Base-by-base conservation (phyloP, 805 yeast species). In the Saccharomyces jurei region DNA sequence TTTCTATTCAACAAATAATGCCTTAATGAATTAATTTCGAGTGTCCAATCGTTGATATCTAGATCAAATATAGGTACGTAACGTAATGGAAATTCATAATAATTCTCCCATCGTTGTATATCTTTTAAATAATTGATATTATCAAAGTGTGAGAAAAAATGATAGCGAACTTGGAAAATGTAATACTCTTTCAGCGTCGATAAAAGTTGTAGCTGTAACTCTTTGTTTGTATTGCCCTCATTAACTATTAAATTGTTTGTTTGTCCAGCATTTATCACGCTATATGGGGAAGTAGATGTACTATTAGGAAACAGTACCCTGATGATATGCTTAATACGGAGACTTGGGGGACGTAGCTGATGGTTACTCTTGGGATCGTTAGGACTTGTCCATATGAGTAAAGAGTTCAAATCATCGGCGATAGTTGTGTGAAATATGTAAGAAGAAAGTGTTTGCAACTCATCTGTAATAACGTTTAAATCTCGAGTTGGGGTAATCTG, bases 321-420 rank as follows among this genome's bases (percentile, higher is more conserved):
- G 10, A 61, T 54, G 14, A 54, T 50, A 30, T 56, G 55, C 41
- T 62, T 62, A 4, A 62, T 41, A 9, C 62, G 49, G 36, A 66
- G 46, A 2, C 66, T 58, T 2, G 68, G 68, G 14, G 67, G 65
- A 25, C 58, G 60, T 44, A 57, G 50, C 29, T 61, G 64, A 52
- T 63, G 66, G 28, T 63, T 62, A 52, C 63, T 60, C 14, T 50
- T 46, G 2, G 60, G 53, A 49, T 62, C 64, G 50, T 61, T 61
- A 14, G 68, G 68, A 47, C 63, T 59, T 32, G 64, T 29, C 69
- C 69, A 66, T 14, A 58, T 58, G 14, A 66, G 54, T 44, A 66
- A 50, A 2, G 63, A 55, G 41, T 66, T 66, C 11, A 66, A 28
- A 36, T 36, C 44, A 36, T 36, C 44, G 4, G 25, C 22, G 11